phyloP scores from a whole-genome alignment of 306 rosid species.

The Quercus wislizeni region DNA sequence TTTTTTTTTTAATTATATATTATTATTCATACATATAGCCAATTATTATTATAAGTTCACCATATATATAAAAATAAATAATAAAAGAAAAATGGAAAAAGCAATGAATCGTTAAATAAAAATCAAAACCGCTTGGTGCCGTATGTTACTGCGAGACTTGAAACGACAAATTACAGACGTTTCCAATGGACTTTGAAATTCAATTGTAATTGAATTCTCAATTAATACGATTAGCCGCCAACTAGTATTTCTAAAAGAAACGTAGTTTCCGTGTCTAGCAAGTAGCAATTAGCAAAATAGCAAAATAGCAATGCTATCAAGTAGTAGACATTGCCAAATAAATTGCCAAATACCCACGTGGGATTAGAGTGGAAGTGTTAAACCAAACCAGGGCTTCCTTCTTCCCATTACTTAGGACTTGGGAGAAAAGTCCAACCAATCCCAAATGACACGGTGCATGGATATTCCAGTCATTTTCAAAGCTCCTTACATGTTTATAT shows the following conservation, averaged over 20 bases:
- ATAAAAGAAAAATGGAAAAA: no score
- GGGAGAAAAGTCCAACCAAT: neutral
- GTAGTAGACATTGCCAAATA: no score
- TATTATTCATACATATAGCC: neutral
- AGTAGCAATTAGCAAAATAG: no score
- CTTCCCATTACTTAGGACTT: neutral
- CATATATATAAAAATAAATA: no score
- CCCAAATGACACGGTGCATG: neutral
- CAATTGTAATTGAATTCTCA: neutral
- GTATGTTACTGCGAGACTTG: neutral
- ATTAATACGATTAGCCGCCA: slow-evolving; percentile 26
- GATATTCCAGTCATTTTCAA: neutral
- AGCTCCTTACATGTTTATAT: neutral
- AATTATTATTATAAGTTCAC: no score
- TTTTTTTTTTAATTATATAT: no score
- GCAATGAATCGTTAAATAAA: no score
- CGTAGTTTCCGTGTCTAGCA: neutral
- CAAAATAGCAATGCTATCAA: no score
- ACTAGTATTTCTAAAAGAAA: neutral
- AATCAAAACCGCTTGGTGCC: slow-evolving; percentile 10
- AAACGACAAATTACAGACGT: neutral
- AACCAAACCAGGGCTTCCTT: no score
- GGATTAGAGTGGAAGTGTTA: no score
- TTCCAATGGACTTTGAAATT: slow-evolving; percentile 21
- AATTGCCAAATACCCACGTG: no score